Evolutionary conservation across 78 protist genomes (phyloP).

Genomic region (Monosiga brevicollis): DNA sequence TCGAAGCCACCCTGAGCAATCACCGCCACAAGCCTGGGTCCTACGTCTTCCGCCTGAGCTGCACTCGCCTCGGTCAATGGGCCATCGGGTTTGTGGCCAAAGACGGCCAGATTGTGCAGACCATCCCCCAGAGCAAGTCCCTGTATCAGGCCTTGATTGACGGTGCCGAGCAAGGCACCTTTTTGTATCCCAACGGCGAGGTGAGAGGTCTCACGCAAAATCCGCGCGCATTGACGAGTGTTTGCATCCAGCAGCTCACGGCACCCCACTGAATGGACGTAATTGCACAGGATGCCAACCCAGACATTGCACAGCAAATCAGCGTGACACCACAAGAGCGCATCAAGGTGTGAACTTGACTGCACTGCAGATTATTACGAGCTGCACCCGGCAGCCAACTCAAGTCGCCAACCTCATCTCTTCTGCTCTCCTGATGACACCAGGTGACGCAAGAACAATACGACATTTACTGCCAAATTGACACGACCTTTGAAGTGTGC

Average conservation of each 20-base stretch:
- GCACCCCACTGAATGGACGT: no score
- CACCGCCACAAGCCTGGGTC: conserved; percentile 7
- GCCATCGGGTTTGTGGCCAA: conserved; percentile 16
- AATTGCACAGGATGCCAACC: no score
- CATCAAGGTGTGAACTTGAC: no score
- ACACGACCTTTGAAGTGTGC: conserved; percentile 5
- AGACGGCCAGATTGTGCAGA: conserved; percentile 10
- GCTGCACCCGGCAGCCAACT: no score
- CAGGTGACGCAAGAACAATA: conserved; percentile 4
- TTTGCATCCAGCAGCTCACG: no score
- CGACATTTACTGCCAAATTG: not conserved
- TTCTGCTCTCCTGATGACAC: not conserved
- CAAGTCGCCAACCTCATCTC: no score
- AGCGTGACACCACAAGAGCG: no score
- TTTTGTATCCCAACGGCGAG: no score
- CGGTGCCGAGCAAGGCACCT: conserved; percentile 11
- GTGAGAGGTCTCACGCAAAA: no score
- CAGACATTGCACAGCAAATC: no score
- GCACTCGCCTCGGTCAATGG: conserved; percentile 31
- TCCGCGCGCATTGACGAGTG: no score
- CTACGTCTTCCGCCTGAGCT: conserved; percentile 23
- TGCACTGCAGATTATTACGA: no score
- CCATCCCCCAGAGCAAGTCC: conserved; percentile 19
- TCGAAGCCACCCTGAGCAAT: not conserved
- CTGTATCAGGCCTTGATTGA: conserved; percentile 23